These are phyloP conservation scores for Pythium chondricola DNA, from an alignment of 352 stramenopile species.

Conservation along the genomic window DNA sequence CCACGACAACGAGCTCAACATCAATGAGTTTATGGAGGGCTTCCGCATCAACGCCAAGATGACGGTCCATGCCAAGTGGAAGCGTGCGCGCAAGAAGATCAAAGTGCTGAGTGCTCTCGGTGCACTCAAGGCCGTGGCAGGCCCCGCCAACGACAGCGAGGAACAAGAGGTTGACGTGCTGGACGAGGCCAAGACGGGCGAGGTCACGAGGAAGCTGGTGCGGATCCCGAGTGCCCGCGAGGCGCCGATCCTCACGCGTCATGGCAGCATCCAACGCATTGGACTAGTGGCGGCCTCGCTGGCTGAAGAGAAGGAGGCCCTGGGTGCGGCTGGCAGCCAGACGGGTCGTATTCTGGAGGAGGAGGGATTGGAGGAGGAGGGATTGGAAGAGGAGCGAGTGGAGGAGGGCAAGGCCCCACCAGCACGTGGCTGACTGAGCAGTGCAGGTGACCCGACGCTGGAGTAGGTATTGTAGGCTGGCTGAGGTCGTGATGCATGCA, in stretches of 20 bases:
- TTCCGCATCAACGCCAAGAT: conserved; percentile 85
- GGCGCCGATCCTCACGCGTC: conserved; percentile 45
- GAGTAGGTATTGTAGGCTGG: background rate
- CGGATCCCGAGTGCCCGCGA: conserved; percentile 26
- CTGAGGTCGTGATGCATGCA: too few relatives aligned
- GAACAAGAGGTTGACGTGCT: background rate
- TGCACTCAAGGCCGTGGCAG: conserved; percentile 35
- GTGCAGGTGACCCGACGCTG: background rate
- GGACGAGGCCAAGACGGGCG: conserved; percentile 17
- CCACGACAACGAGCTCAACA: conserved; percentile 85
- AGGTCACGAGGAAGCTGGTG: conserved; percentile 20
- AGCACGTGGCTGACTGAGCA: background rate
- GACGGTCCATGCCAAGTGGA: conserved; percentile 83
- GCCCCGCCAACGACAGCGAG: conserved; percentile 10
- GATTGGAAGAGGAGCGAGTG: conserved; percentile 14
- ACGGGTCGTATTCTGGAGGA: conserved; percentile 15
- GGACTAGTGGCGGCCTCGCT: conserved; percentile 13
- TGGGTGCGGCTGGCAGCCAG: background rate
- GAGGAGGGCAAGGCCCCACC: conserved; percentile 5
- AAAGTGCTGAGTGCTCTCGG: conserved; percentile 77
- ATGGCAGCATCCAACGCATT: conserved; percentile 68
- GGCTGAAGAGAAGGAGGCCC: conserved; percentile 5
- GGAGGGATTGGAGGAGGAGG: conserved; percentile 26
- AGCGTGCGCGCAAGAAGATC: conserved; percentile 83
- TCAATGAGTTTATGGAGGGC: conserved; percentile 88